Percentiles rank a stretch among this genome's conserved stretches.
Conservation (phyloP, 148 eudicot species). For the Limonium bicolor region DNA sequence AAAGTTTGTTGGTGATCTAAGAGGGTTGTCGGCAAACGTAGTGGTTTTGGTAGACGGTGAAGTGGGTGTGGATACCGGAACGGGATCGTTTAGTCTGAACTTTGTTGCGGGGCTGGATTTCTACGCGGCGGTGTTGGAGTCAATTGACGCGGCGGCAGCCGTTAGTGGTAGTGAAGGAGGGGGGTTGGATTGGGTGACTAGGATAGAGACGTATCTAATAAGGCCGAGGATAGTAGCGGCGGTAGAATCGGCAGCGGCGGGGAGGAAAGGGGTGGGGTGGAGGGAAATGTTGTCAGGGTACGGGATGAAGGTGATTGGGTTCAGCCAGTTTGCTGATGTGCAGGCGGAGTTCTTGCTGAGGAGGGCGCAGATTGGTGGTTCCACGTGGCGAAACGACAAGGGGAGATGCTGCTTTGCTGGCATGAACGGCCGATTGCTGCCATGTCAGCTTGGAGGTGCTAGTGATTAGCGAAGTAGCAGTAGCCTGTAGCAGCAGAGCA, state of each 20-base stretch:
- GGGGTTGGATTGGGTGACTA: conserved; percentile 45
- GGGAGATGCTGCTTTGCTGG: conserved; percentile 93
- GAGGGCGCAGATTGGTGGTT: conserved; percentile 66
- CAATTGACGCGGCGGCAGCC: conserved; percentile 51
- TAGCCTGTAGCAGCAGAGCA: no score
- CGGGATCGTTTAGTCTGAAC: conserved; percentile 33
- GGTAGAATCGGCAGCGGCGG: conserved; percentile 40
- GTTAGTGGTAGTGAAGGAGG: conserved; percentile 23
- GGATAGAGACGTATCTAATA: conserved; percentile 50
- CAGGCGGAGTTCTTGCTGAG: conserved; percentile 76
- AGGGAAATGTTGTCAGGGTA: conserved; percentile 49
- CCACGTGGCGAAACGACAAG: conserved; percentile 78
- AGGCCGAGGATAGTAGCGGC: conserved; percentile 63
- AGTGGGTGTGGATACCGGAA: conserved; percentile 38
- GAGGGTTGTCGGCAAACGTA: conserved; percentile 35
- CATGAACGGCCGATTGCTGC: conserved; percentile 60
- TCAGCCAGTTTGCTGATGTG: conserved; percentile 71
- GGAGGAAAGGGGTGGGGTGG: conserved; percentile 41
- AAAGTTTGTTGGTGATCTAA: conserved; percentile 45
- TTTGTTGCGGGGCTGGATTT: conserved; percentile 60
- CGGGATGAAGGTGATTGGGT: conserved; percentile 57
- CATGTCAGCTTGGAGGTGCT: conserved; percentile 88
- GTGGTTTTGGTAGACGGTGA: conserved; percentile 64
- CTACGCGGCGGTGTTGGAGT: conserved; percentile 63
- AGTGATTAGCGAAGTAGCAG: no score